These are phyloP conservation scores for Hypoxylon sp. DNA, from an alignment of 2,329 filamentous ascomycete genomes.

Conservation along the genomic window DNA sequence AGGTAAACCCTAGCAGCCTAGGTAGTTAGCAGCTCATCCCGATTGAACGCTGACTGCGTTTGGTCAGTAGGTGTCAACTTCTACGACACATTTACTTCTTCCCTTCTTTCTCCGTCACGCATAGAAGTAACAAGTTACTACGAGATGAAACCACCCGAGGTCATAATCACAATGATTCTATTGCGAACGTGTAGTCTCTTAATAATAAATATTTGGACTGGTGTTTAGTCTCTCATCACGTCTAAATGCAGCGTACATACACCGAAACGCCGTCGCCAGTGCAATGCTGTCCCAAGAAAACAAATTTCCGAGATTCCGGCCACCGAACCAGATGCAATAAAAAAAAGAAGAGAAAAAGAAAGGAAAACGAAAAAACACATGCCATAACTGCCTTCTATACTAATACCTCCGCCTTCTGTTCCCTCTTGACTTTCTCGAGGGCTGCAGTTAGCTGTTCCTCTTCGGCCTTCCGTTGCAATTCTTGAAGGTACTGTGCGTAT, in stretches of 20 bases:
- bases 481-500: conserved; percentile 86
- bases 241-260: conserved; percentile 9
- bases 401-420: conserved; percentile 23
- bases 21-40: too few species aligned
- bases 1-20: too few species aligned
- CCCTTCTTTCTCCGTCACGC: background rate
- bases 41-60: too few species aligned
- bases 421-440: conserved; percentile 43
- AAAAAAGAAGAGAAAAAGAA: too few species aligned
- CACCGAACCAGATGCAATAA: conserved; percentile 20
- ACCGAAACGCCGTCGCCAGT: conserved; percentile 40
- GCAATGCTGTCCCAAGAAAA: conserved; percentile 19
- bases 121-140: background rate
- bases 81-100: background rate
- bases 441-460: conserved; percentile 57
- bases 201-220: conserved; percentile 7
- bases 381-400: too few species aligned
- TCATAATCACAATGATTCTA: background rate
- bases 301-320: conserved; percentile 11
- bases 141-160: background rate
- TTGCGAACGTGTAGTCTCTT: background rate
- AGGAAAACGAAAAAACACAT: too few species aligned
- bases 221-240: background rate
- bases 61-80: background rate
- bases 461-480: conserved; percentile 78